Evolutionary conservation across 176 grass and related monocot species (phyloP).

Genomic region (Saccharum spontaneum): DNA sequence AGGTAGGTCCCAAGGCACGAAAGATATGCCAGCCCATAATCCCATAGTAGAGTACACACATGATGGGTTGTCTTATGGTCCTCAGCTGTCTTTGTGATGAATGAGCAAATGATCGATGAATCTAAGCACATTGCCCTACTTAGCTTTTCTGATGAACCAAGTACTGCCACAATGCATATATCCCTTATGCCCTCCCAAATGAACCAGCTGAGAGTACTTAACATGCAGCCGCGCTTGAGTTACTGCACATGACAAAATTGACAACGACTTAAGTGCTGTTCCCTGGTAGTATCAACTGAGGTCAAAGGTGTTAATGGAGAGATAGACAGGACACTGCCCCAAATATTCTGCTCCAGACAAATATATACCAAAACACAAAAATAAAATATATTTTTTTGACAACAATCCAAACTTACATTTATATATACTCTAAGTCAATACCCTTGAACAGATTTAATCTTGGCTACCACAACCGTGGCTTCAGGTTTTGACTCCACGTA

Average conservation of each 20-base stretch:
- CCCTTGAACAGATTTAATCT: neutral
- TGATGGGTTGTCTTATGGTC: conserved; percentile 19
- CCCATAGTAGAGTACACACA: neutral
- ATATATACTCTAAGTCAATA: neutral
- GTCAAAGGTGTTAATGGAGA: conserved; percentile 39
- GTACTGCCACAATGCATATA: neutral
- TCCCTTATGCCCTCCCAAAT: neutral
- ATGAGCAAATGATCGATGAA: conserved; percentile 34
- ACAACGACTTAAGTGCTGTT: neutral
- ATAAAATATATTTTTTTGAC: neutral
- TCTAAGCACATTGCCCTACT: conserved; percentile 8
- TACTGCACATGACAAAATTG: conserved; percentile 14
- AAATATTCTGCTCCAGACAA: neutral
- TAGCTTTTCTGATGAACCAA: neutral
- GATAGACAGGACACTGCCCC: conserved; percentile 15
- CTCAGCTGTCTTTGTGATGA: neutral
- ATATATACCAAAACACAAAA: neutral
- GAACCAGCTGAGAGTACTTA: neutral
- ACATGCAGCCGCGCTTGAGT: neutral
- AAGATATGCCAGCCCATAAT: neutral
- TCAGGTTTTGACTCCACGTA: neutral
- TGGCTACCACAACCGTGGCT: neutral
- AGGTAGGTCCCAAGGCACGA: neutral
- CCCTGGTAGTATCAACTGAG: neutral
- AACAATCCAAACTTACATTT: too few relatives aligned